Evolutionary conservation across 306 rosid species (phyloP).

Genomic region (Morella rubra): DNA sequence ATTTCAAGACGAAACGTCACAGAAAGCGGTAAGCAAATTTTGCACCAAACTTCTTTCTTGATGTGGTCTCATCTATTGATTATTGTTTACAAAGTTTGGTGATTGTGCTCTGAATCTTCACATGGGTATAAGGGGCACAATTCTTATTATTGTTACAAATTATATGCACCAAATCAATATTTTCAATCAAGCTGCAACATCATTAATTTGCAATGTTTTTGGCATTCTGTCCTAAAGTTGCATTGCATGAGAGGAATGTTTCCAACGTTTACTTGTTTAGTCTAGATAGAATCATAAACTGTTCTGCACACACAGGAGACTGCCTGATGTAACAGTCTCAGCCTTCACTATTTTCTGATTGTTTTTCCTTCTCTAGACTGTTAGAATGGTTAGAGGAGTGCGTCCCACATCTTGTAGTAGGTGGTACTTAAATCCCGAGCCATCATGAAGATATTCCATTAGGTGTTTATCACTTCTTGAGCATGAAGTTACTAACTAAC

Average conservation of each 20-base stretch:
- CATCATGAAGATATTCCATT: too few species aligned
- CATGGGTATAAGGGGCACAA: not conserved
- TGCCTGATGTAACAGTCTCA: not conserved
- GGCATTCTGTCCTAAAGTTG: too few species aligned
- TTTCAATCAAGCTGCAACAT: not conserved
- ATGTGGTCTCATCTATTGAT: not conserved
- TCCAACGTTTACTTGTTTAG: not conserved
- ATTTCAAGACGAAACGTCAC: constrained; percentile 89
- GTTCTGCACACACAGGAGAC: too few species aligned
- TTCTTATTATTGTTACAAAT: not conserved
- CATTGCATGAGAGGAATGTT: not conserved
- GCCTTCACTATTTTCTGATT: not conserved
- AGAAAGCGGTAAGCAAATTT: constrained; percentile 58
- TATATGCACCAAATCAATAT: not conserved
- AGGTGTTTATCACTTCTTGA: not conserved
- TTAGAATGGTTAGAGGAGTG: too few species aligned
- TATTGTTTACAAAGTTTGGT: not conserved
- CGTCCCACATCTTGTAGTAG: too few species aligned
- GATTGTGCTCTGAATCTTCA: not conserved
- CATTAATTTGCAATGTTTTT: too few species aligned
- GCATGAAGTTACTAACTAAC: not conserved
- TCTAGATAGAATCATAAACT: too few species aligned
- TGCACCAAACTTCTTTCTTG: not conserved
- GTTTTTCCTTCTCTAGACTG: not conserved
- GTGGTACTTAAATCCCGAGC: too few species aligned